These are phyloP conservation scores for Musa balbisiana DNA, from an alignment of 202 grass and related monocot genomes.

Conservation along the genomic window DNA sequence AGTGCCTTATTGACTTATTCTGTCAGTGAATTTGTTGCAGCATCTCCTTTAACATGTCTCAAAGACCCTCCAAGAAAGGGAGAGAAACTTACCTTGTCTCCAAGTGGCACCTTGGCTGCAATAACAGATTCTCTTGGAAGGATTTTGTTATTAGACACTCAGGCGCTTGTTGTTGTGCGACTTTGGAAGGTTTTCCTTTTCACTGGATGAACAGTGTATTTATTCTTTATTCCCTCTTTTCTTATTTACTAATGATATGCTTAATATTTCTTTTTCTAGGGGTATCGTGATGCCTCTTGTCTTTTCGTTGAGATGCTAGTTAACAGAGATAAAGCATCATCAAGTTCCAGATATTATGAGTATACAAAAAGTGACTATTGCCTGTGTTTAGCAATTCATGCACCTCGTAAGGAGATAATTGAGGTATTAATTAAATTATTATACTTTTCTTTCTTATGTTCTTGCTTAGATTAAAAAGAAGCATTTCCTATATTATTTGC, in stretches of 20 bases:
- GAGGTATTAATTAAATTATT: slow-evolving; percentile 44
- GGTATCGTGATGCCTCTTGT: slow-evolving; percentile 89
- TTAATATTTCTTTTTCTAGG: slow-evolving; percentile 39
- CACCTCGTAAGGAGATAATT: slow-evolving; percentile 90
- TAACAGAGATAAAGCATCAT: slow-evolving; percentile 54
- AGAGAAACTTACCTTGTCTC: slow-evolving; percentile 78
- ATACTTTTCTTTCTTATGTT: background rate
- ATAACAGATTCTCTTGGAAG: slow-evolving; percentile 97
- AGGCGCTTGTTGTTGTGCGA: slow-evolving; percentile 83
- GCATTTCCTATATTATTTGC: background rate
- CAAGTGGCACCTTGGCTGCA: slow-evolving; percentile 79
- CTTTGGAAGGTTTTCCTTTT: slow-evolving; percentile 67
- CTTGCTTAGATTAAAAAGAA: background rate
- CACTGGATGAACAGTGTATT: background rate
- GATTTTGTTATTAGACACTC: slow-evolving; percentile 82
- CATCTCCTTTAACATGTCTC: slow-evolving; percentile 77
- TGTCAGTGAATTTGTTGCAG: slow-evolving; percentile 38
- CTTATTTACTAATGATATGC: background rate
- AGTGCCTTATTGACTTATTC: slow-evolving; percentile 15
- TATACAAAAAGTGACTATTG: slow-evolving; percentile 80
- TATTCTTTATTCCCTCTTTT: background rate
- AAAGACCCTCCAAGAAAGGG: slow-evolving; percentile 90
- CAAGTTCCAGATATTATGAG: slow-evolving; percentile 41
- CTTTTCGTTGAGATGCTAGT: slow-evolving; percentile 86
- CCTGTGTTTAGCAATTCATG: slow-evolving; percentile 91